A percentile compares a stretch with the other conserved stretches of the same genome.
Conservation (phyloP, 441 rosid species). For the Cnidoscolus chayamansa region DNA sequence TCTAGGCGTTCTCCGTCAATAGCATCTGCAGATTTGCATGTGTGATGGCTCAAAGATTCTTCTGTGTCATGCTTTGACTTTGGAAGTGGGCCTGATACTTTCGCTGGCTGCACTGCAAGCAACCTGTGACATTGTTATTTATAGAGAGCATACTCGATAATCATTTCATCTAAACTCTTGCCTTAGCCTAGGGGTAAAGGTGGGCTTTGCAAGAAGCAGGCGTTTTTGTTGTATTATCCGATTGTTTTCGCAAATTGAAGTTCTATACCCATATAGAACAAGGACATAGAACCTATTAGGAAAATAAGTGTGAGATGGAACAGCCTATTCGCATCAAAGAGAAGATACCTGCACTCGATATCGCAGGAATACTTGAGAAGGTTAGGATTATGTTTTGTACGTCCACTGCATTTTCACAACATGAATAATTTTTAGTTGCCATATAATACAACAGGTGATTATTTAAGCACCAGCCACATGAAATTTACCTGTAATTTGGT, state of each 20-base stretch:
- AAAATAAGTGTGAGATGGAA: too few species aligned
- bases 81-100: constrained; percentile 35
- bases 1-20: constrained; percentile 21
- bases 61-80: constrained; percentile 29
- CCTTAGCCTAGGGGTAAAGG: too few species aligned
- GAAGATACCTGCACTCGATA: constrained; percentile 68
- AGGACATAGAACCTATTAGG: too few species aligned
- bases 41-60: constrained; percentile 18
- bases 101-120: constrained; percentile 64
- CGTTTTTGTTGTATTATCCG: too few species aligned
- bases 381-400: constrained; percentile 53
- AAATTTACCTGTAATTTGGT: constrained; percentile 80
- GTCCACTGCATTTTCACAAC: constrained; percentile 61
- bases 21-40: constrained; percentile 20
- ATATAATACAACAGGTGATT: neutral
- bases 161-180: neutral
- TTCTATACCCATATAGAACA: too few species aligned
- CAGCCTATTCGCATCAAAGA: neutral
- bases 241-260: too few species aligned
- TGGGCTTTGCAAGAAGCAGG: too few species aligned
- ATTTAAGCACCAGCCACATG: neutral
- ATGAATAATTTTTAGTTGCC: constrained; percentile 9
- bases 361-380: constrained; percentile 85
- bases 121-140: constrained; percentile 36
- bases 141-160: neutral